Evolutionary conservation across 176 grass and related monocot species (phyloP).

Genomic region (sorghum (Sorghum bicolor)): Sorghum_bicolor_NCBIv3 NC_012879.2:53464001-53464500

Average conservation of each 20-base stretch:
- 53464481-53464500: neutral
- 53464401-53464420: neutral
- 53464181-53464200: neutral
- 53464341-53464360: neutral
- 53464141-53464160: neutral
- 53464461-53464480: neutral
- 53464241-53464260: neutral
- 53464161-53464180: neutral
- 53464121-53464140: neutral
- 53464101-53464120: neutral
- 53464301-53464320: slow-evolving; percentile 20
- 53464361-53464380: neutral
- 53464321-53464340: neutral
- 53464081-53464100: neutral
- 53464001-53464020: too few species aligned
- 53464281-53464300: slow-evolving; percentile 1
- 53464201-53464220: neutral
- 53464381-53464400: neutral
- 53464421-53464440: neutral
- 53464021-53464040: too few species aligned
- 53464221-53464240: neutral
- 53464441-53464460: neutral
- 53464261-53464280: slow-evolving; percentile 14
- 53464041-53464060: too few species aligned
- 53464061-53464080: neutral